Base-by-base conservation (phyloP, 148 eudicot species). In the Drosera capensis region DNA sequence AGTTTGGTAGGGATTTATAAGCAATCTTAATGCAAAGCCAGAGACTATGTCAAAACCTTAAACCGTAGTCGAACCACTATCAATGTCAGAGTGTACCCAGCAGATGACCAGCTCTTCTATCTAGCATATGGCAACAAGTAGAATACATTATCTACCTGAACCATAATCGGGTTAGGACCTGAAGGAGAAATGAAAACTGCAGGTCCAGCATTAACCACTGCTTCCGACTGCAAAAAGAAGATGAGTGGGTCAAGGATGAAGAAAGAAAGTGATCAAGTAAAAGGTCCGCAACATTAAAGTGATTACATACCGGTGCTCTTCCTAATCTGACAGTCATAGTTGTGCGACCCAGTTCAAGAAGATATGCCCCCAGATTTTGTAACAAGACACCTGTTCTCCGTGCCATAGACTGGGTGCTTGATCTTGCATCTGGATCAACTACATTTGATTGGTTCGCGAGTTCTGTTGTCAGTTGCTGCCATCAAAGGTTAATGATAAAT, bases 81-180 rank as follows among this genome's bases (percentile, higher is more conserved):
- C n/a, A n/a, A n/a, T n/a, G n/a, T n/a, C n/a, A n/a, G n/a, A n/a
- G n/a, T n/a, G n/a, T n/a, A n/a, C n/a, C n/a, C n/a, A n/a, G n/a
- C n/a, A n/a, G n/a, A n/a, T n/a, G n/a, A n/a, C n/a, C n/a, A n/a
- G n/a, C n/a, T n/a, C n/a, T n/a, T n/a, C n/a, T n/a, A n/a, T n/a
- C n/a, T n/a, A n/a, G n/a, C n/a, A n/a, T n/a, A n/a, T n/a, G n/a
- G n/a, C n/a, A n/a, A n/a, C n/a, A n/a, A n/a, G n/a, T n/a, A n/a
- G n/a, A n/a, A n/a, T n/a, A n/a, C n/a, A n/a, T n/a, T 7, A 48
- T 19, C 40, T 62, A 63, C 77, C 77, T 71, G 77, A 63, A 71
- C 77, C 77, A 71, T 71, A 15, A 71, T 57, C 8, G 77, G 72
- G 58, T 71, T 71, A 19, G 77, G 77, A 38, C 77, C 72, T 50